phyloP scores from a whole-genome alignment of 139 green algal species.

The Asterochloris sp. region DNA sequence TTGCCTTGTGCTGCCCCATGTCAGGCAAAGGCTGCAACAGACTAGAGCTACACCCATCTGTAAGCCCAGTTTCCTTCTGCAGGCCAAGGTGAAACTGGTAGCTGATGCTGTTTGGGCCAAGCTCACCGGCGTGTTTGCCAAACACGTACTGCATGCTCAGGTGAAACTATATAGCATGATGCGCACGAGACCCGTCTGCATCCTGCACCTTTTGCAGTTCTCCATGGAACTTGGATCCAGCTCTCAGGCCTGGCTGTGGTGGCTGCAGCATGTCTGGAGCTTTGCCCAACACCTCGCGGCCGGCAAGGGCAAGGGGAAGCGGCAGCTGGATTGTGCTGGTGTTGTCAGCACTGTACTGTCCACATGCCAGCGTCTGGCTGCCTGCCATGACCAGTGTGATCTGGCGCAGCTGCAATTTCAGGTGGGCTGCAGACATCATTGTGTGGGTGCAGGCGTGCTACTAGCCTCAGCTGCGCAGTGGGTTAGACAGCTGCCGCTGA shows the following conservation, averaged over 20 bases:
- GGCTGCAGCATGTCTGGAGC: constrained; percentile 31
- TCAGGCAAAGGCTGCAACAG: too few species aligned
- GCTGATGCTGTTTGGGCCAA: constrained; percentile 39
- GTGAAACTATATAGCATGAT: not conserved
- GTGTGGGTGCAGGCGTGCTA: not conserved
- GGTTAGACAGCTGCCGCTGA: too few species aligned
- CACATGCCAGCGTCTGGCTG: constrained; percentile 25
- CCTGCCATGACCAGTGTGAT: constrained; percentile 22
- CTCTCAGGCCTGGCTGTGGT: not conserved
- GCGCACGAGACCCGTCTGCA: not conserved
- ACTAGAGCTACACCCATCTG: too few species aligned
- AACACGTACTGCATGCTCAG: constrained; percentile 43
- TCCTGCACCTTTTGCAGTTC: not conserved
- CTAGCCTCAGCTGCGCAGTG: not conserved
- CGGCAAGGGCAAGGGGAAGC: constrained; percentile 10
- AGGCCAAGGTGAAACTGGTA: constrained; percentile 39
- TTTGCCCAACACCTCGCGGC: constrained; percentile 27
- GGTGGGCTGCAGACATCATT: constrained; percentile 5
- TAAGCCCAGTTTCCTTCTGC: not conserved
- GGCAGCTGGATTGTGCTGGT: constrained; percentile 46
- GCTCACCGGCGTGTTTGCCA: constrained; percentile 35
- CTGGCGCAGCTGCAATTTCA: constrained; percentile 28
- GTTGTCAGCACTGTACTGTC: constrained; percentile 38
- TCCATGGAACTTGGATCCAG: not conserved
- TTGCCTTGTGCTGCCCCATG: too few species aligned